Conservation (phyloP, 1,284 basidiomycete genomes). For the Jaminaea rosea region DNA sequence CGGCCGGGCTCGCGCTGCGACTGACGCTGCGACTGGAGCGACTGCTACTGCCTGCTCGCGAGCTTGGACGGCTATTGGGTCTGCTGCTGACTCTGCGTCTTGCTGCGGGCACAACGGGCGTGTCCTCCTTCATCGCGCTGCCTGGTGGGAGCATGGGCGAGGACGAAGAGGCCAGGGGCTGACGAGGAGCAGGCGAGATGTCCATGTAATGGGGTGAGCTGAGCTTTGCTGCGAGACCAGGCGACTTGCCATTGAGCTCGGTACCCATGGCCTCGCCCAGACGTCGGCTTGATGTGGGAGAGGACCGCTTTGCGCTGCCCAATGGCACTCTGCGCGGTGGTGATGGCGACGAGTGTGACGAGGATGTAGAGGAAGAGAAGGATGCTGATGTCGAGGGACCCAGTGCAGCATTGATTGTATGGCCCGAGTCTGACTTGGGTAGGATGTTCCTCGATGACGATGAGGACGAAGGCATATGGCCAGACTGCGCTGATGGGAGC, state of each 20-base stretch:
- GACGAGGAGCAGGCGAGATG: conserved; percentile 26
- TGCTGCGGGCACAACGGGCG: background rate
- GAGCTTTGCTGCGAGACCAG: conserved; percentile 29
- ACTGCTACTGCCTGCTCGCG: background rate
- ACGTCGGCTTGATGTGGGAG: conserved; percentile 5
- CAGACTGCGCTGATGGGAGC: conserved; percentile 3
- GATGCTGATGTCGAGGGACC: conserved; percentile 10
- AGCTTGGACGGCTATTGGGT: too few relatives aligned
- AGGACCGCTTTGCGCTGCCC: background rate
- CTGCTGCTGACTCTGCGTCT: too few relatives aligned
- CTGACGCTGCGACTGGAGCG: background rate
- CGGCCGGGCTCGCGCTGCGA: too few relatives aligned
- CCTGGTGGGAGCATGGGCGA: conserved; percentile 8
- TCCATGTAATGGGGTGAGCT: conserved; percentile 42
- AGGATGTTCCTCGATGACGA: background rate
- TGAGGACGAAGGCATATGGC: background rate
- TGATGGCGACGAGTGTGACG: background rate
- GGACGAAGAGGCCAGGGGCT: background rate
- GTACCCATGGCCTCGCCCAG: conserved; percentile 33
- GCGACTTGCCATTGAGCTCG: conserved; percentile 24
- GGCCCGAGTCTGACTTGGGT: too few relatives aligned
- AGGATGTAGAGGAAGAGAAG: conserved; percentile 1
- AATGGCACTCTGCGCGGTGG: background rate
- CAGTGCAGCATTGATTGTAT: too few relatives aligned
- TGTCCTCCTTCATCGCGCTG: conserved; percentile 12